phyloP scores from a whole-genome alignment of 2,329 filamentous ascomycete species.

The Diaporthe vaccinii region DNA sequence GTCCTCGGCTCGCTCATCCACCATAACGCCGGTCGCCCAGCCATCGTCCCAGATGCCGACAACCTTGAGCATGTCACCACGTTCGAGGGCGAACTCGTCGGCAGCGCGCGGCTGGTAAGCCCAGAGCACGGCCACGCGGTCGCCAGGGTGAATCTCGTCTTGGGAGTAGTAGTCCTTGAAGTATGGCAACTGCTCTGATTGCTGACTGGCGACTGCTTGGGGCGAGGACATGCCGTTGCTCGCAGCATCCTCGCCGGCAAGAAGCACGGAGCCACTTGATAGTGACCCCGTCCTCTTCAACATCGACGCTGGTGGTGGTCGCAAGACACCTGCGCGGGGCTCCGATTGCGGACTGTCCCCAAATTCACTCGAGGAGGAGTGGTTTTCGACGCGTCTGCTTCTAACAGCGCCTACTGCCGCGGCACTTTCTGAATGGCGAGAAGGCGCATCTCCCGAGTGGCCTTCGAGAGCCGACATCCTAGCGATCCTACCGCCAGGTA shows the following conservation, averaged over 20 bases:
- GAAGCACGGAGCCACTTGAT: slow-evolving; percentile 84
- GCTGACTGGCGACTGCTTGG: slow-evolving; percentile 84
- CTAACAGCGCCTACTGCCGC: slow-evolving; percentile 62
- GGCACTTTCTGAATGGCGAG: slow-evolving; percentile 61
- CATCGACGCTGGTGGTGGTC: slow-evolving; percentile 67
- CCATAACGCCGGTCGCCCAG: slow-evolving; percentile 93
- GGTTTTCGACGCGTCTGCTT: slow-evolving; percentile 63
- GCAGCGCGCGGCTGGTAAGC: slow-evolving; percentile 94
- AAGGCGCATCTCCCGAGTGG: slow-evolving; percentile 73
- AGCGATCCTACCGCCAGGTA: slow-evolving; percentile 90
- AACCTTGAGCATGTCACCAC: slow-evolving; percentile 98
- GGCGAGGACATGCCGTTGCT: slow-evolving; percentile 88
- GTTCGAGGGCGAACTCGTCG: slow-evolving; percentile 93
- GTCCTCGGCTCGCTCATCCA: slow-evolving; percentile 87
- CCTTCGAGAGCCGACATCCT: slow-evolving; percentile 95
- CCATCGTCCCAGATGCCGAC: slow-evolving; percentile 99
- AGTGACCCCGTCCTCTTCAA: slow-evolving; percentile 87
- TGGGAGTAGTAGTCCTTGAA: slow-evolving; percentile 99
- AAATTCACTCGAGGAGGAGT: slow-evolving; percentile 80
- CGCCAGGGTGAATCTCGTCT: slow-evolving; percentile 93
- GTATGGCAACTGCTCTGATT: slow-evolving; percentile 94
- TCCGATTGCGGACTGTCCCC: slow-evolving; percentile 80
- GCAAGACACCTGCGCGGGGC: slow-evolving; percentile 66
- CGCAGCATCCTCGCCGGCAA: slow-evolving; percentile 77
- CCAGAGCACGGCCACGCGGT: slow-evolving; percentile 93